Evolutionary conservation across 108 stramenopile genomes (phyloP).

Genomic region (Cyclotella atomus): DNA sequence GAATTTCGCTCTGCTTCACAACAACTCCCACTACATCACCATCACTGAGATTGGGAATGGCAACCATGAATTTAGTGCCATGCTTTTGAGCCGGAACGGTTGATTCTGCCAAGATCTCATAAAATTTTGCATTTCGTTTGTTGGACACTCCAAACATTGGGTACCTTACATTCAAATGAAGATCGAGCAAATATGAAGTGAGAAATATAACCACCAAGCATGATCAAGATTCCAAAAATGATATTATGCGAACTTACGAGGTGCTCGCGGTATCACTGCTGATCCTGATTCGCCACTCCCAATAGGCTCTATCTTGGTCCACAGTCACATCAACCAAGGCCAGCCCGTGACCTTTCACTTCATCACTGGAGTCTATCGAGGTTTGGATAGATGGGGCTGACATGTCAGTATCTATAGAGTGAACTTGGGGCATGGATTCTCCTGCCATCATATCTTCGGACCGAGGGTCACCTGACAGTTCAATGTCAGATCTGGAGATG

Average conservation of each 20-base stretch:
- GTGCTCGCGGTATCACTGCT: constrained; percentile 10
- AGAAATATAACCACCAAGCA: too few species aligned
- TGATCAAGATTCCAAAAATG: too few species aligned
- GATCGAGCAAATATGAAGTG: too few species aligned
- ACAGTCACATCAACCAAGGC: constrained; percentile 69
- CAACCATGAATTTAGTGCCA: constrained; percentile 78
- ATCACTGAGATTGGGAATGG: constrained; percentile 56
- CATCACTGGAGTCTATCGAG: constrained; percentile 26
- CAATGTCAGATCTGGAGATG: constrained; percentile 15
- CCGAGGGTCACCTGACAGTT: constrained; percentile 15
- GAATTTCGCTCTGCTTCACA: constrained; percentile 86
- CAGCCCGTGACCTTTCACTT: constrained; percentile 66
- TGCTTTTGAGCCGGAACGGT: constrained; percentile 59
- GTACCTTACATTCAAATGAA: too few species aligned
- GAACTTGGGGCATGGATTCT: constrained; percentile 58
- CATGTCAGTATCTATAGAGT: constrained; percentile 43
- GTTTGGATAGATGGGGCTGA: constrained; percentile 36
- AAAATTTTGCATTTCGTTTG: constrained; percentile 70
- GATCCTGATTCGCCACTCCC: constrained; percentile 77
- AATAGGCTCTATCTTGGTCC: constrained; percentile 88
- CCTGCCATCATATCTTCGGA: constrained; percentile 37
- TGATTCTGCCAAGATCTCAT: constrained; percentile 59
- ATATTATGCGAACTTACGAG: too few species aligned
- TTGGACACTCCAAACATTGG: constrained; percentile 78
- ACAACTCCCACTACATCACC: constrained; percentile 80